Evolutionary conservation across 1,284 basidiomycete genomes (phyloP), one percentile per base, ranked within the genome.

Genomic region (Ceratobasidium sp.): DNA sequence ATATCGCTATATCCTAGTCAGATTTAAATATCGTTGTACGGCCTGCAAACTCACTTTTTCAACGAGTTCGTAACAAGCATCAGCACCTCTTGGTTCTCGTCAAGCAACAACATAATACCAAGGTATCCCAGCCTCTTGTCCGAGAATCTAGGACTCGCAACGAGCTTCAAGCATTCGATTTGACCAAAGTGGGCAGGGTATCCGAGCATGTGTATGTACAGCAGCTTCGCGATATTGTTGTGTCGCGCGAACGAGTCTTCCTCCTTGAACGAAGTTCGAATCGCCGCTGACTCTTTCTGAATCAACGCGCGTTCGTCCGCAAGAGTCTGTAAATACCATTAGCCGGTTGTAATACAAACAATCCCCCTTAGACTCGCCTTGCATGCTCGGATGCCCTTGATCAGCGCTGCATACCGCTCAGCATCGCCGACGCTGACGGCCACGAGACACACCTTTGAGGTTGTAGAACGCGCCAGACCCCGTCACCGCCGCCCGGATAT

Each of bases 181-280:
- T 99, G 98, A 62, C 98, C 98, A 80, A 98, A 99, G 82, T 99
- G 98, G 35, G 98, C 98, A 2, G 97, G 96, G 73, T 98, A 98
- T 73, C 98, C 98, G 28, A 99, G 91, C 98, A 99, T 99, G 82
- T 99, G 96, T 82, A 99, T 99, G 85, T 99, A 99, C 76, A 99
- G 90, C 26, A 99, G 88, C 82, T 99, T 99, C 74, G 97, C 96
- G 80, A 99, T 92, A 84, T 98, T 98, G 86, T 98, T 95, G 82
- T 98, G 93, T 73, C 96, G 91, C 75, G 93, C 87, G 82, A 91
- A 93, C 47, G 94, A 91, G 84, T 97, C 95, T 81, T 99, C 98
- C 81, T 98, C 96, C 77, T 97, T 92, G 84, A 99, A 99, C 0
- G 96, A 96, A 0, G 97, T 97, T 73, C 98, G 89, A 78, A 99